Base-by-base conservation (phyloP, 2,329 filamentous ascomycete genomes). In the Aspergillus viridinutans region DNA sequence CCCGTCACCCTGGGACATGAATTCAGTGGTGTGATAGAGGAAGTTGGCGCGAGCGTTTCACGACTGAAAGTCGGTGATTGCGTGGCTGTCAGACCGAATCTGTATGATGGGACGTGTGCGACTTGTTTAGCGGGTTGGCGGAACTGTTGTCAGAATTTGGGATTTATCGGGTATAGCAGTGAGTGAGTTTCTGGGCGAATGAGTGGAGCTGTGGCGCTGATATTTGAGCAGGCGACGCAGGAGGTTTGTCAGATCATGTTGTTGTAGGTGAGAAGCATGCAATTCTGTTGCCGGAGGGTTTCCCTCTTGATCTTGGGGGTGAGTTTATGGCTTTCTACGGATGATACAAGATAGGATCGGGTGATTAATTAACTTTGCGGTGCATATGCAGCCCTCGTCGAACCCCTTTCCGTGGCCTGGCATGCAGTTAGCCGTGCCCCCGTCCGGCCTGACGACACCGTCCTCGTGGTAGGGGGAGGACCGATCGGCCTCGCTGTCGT, bases 1-100 rank as follows among this genome's bases (percentile, higher is more conserved):
- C 86, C 85, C 3, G 77, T 87, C 9, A 85, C 80, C 0, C 74
- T 88, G 9, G 86, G 86, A 26, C 86, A 89, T 65, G 86, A 89
- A 66, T 85, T 88, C 69, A 82, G 80, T 3, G 86, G 85, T 10
- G 78, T 79, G 1, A 75, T 89, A 32, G 76, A 80, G 10, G 83
- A 86, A 61, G 72, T 88, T n/a, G 85, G 85, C 0, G 64, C 74
- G 0, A 77, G 72, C 1, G 80, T 85, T 4, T 63, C 62, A 21
- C 55, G 58, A 64, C 72, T 87, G 50, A 73, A 78, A 47, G 67
- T 81, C 1, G 85, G 85, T 1, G 81, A 88, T 59, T 73, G 77
- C 20, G 84, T 86, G 20, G 82, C 80, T 4, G 76, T 88, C 3
- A 82, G 85, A 60, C 86, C 86, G 2, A 85, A 81, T 10, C 76